phyloP scores from a whole-genome alignment of 176 grass and related monocot genomes.

The Pontederia paniculata region DNA sequence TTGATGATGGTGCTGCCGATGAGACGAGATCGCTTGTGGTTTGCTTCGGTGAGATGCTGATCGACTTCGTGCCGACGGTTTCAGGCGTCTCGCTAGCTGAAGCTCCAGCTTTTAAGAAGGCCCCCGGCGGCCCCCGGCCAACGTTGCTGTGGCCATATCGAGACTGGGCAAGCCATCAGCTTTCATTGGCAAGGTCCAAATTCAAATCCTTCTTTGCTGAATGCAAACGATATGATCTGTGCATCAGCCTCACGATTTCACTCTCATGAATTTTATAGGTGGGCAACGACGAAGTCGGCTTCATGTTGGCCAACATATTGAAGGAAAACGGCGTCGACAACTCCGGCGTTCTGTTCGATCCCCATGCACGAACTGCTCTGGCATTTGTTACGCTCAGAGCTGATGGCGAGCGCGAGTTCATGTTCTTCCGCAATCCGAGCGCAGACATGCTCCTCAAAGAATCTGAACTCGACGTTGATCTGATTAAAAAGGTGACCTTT shows the following conservation, averaged over 20 bases:
- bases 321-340: conserved; percentile 72
- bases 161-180: conserved; percentile 63
- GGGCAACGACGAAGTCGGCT: too few relatives aligned
- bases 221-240: too few relatives aligned
- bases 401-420: conserved; percentile 95
- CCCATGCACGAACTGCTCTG: conserved; percentile 76
- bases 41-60: conserved; percentile 98
- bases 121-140: conserved; percentile 79
- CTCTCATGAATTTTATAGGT: too few relatives aligned
- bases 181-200: conserved; percentile 25
- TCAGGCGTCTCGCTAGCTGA: too few relatives aligned
- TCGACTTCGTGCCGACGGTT: conserved; percentile 98
- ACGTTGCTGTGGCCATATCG: conserved; percentile 80
- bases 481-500: conserved; percentile 34
- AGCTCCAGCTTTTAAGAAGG: conserved; percentile 84
- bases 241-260: too few relatives aligned
- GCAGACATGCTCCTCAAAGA: conserved; percentile 94
- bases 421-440: conserved; percentile 99
- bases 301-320: conserved; percentile 62
- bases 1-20: background rate
- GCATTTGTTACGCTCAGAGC: conserved; percentile 91
- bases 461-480: conserved; percentile 71
- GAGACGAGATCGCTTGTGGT: conserved; percentile 37
- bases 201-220: too few relatives aligned
- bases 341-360: conserved; percentile 67